Evolutionary conservation across 192 early-diverging fungal species (phyloP), one percentile per base, ranked within the genome.

Genomic region (Phlyctochytrium bullatum): DNA sequence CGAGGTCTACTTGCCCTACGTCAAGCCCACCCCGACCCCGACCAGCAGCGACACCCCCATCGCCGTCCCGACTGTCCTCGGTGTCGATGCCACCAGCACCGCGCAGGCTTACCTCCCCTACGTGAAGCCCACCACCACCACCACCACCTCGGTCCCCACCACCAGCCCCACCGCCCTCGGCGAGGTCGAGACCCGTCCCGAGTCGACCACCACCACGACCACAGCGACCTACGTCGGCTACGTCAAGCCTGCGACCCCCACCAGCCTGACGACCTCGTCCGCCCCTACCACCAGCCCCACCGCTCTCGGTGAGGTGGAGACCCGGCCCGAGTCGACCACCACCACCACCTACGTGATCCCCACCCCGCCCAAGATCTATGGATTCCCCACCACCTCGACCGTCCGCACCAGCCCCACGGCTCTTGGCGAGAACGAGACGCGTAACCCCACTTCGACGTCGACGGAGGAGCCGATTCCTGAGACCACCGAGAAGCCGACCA

Each of bases 121-220:
- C 40, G 40, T 20, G 10, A 47, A 47, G 40, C 40, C 40, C 40
- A 47, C 40, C 6, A 14, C 40, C 10, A 20, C 20, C 40, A 20
- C 20, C 40, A 47, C 40, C 40, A 47, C 40, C 40, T 47, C 40
- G 40, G 40, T 47, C 40, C 10, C 20, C 40, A 47, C 40, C 40
- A 47, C 40, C 40, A 47, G 40, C 40, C 40, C 40, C 40, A 47
- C 40, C 40, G 40, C 40, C 6, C 40, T 47, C 40, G 40, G 40
- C 40, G 40, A 47, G 40, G 20, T 20, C 40, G 40, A 14, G 6
- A 47, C 40, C 40, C 40, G 40, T 47, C 10, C 10, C 40, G 40
- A 47, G 20, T 14, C 10, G 10, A 47, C 40, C 6, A 47, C 40
- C 20, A 47, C 40, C 40, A 47, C 40, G 20, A 47, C 40, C 40